These are phyloP conservation scores for Alternaria conjuncta DNA, from an alignment of 2,329 filamentous ascomycete genomes.

Conservation along the genomic window DNA sequence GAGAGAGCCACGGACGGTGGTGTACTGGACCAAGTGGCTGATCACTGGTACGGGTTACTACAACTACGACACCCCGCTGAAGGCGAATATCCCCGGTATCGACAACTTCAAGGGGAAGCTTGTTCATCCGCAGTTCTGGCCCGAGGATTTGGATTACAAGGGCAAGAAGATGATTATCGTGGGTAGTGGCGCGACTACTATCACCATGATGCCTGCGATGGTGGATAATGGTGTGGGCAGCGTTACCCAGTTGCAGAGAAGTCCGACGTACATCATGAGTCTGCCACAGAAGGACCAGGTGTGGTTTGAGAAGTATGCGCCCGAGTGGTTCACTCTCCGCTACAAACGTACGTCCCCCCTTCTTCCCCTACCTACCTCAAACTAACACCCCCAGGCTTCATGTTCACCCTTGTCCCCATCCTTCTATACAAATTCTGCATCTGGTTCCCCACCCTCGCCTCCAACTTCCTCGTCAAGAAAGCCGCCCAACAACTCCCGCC, in stretches of 20 bases:
- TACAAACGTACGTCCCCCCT: conserved; percentile 50
- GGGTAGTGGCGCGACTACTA: conserved; percentile 78
- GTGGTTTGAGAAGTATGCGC: conserved; percentile 51
- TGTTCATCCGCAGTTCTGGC: conserved; percentile 80
- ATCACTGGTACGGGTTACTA: conserved; percentile 75
- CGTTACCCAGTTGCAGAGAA: conserved; percentile 83
- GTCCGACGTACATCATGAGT: conserved; percentile 68
- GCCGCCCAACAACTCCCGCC: conserved; percentile 61
- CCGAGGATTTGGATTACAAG: conserved; percentile 68
- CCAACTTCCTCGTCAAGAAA: conserved; percentile 54
- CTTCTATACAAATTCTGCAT: conserved; percentile 60
- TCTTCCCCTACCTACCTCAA: no score
- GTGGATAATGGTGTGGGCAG: conserved; percentile 66
- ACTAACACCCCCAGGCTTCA: conserved; percentile 42
- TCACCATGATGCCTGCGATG: conserved; percentile 76
- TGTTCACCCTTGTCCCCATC: conserved; percentile 58
- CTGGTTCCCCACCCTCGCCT: conserved; percentile 59
- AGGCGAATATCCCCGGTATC: conserved; percentile 69
- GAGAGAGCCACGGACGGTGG: conserved; percentile 43
- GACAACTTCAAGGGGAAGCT: conserved; percentile 68
- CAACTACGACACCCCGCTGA: conserved; percentile 69
- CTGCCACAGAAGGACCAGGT: conserved; percentile 53
- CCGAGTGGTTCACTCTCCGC: conserved; percentile 54
- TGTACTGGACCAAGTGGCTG: conserved; percentile 56
- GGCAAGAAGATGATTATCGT: conserved; percentile 74